Evolutionary conservation across 192 early-diverging fungal species (phyloP), one percentile per base, ranked within the genome.

Genomic region (Gigaspora rosea): DNA sequence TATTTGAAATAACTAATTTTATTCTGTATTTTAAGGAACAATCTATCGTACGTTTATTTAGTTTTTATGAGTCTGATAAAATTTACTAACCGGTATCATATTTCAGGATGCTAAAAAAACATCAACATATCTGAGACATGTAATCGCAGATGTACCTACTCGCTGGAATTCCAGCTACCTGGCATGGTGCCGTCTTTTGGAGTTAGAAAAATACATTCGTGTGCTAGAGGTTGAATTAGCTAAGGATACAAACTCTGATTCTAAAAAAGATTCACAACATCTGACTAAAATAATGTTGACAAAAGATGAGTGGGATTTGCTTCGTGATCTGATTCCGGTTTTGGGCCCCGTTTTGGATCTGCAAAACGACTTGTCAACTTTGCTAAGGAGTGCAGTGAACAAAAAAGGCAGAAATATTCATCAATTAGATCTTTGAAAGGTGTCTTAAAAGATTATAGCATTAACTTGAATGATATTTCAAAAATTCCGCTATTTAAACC

Each of bases 251-350:
- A 13, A 62, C 27, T 7, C 22, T 32, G 8, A 62, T 10, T 62
- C 59, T 10, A 62, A 62, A 62, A 62, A 62, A 12, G 59, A 62
- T 62, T 62, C 59, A 27, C 59, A 62, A 27, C 8, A 32, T 13
- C 27, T 62, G 27, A 33, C 59, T 2, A 62, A 33, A 33, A 10
- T 62, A 12, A 62, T 62, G 9, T 32, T 62, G 9, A 62, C 59
- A 33, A 62, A 62, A 1, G 27, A 62, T 62, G 27, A 62, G 27
- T 62, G 8, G 59, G 22, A 62, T 3, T 62, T 62, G 33, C 59
- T 33, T 3, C 6, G 27, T 33, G 8, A 61, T 1, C 9, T 62
- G 13, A 62, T 62, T 62, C 59, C 27, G 1, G 33, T 62, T n/a
- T 62, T 62, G 13, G 27, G 9, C 12, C 27, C 27, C n/a, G 27